Evolutionary conservation across 1,284 basidiomycete genomes (phyloP).

Genomic region (Cystobasidium sp.): DNA sequence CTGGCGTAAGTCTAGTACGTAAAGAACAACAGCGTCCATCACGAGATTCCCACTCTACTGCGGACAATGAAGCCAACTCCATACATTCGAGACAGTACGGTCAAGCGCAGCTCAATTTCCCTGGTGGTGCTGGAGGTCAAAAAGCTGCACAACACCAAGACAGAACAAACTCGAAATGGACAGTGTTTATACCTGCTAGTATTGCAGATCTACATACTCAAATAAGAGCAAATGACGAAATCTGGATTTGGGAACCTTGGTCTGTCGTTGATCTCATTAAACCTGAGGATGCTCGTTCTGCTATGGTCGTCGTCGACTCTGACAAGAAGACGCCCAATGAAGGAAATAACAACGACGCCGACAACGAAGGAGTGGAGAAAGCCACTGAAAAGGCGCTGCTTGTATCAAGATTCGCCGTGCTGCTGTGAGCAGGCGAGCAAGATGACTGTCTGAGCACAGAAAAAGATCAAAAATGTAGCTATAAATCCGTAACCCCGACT

Average conservation of each 20-base stretch:
- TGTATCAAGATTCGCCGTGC: conserved; percentile 24
- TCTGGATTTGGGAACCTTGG: conserved; percentile 42
- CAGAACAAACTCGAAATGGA: not conserved
- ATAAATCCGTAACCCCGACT: no score
- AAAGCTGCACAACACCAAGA: not conserved
- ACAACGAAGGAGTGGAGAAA: not conserved
- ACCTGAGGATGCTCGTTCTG: no score
- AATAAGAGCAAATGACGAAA: conserved; percentile 12
- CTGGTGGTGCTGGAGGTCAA: no score
- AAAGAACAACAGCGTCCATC: conserved; percentile 19
- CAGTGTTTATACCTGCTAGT: conserved; percentile 23
- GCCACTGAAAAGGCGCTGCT: conserved; percentile 17
- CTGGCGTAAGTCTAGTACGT: conserved; percentile 6
- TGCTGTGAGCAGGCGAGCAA: not conserved
- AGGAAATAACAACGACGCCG: not conserved
- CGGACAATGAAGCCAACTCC: no score
- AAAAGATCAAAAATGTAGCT: no score
- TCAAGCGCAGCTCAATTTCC: no score
- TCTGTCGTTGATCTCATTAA: conserved; percentile 23
- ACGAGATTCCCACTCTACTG: not conserved
- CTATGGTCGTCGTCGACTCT: not conserved
- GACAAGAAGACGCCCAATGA: not conserved
- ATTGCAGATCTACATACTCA: conserved; percentile 38
- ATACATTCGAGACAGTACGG: no score
- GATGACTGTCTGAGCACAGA: no score